Evolutionary conservation across 1,139 yeast species (phyloP), one percentile per base, ranked within the genome.

Genomic region (Lodderomyces parapsilosis): DNA sequence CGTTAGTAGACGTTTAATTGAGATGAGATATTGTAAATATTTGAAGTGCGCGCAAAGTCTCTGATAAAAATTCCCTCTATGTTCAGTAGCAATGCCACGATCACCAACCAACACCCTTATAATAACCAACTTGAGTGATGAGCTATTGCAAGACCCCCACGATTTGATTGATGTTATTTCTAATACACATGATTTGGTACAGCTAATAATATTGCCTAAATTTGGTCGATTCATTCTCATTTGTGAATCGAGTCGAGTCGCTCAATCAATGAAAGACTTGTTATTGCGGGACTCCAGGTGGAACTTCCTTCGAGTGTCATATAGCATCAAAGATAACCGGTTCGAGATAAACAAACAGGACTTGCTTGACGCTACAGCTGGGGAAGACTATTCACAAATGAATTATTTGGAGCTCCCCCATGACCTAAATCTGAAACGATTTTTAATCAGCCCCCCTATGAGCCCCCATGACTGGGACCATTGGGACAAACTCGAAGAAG

Each of bases 381-480:
- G 23, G 13, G 35, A 35, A 7, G 15, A 18, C 8, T 19, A 34
- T 31, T 34, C 40, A 13, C 42, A 43, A 5, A 50, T 56, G 9
- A 68, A 66, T 31, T 73, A 62, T 49, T 57, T 73, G 44, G 76
- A 71, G 49, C 55, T 73, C 18, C 78, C 78, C 2, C 64, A 64
- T 54, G 76, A 73, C 40, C 59, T 55, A 14, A 71, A 68, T 8
- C 61, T 67, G 39, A 59, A 65, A 39, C 50, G 78, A 23, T 73
- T 72, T 44, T 66, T 73, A 41, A 73, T 73, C 22, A 70, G 75
- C 20, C 78, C 78, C 1, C 78, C 78, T 5, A 51, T 66, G n/a
- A 70, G 76, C 7, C 78, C 78, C 0, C 76, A 72, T 1, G 78
- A 68, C 41, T 73, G 78, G 78, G 66, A 71, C 49, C 68, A 70